phyloP scores from a whole-genome alignment of 176 grass and related monocot genomes.

The Aegilops longissima region DNA sequence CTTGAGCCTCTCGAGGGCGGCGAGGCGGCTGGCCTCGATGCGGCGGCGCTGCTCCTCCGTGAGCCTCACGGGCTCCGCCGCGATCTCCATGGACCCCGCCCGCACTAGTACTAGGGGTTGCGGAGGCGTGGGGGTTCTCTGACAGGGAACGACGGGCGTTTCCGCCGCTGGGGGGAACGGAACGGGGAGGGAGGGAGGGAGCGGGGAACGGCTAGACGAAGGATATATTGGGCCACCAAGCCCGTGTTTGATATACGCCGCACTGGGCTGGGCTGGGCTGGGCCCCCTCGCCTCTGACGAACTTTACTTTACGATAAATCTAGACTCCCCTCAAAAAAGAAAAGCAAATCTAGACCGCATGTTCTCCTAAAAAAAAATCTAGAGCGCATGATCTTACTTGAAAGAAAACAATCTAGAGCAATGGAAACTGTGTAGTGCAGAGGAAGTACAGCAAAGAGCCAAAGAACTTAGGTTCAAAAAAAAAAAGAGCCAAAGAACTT shows the following conservation, averaged over 20 bases:
- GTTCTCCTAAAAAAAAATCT: too few species aligned
- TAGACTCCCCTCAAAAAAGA: too few species aligned
- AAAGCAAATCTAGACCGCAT: too few species aligned
- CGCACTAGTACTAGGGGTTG: background rate
- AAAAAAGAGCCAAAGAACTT: too few species aligned
- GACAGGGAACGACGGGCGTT: background rate
- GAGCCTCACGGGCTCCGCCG: constrained; percentile 44
- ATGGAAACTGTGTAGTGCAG: too few species aligned
- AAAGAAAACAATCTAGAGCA: too few species aligned
- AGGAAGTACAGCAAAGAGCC: too few species aligned
- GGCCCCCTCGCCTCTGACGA: too few species aligned
- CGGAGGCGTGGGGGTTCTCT: background rate
- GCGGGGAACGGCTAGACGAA: background rate
- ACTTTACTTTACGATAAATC: too few species aligned
- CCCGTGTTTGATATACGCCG: background rate
- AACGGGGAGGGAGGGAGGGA: background rate
- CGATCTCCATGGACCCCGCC: background rate
- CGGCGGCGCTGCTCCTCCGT: constrained; percentile 78
- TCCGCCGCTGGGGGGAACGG: background rate
- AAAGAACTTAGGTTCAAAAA: too few species aligned
- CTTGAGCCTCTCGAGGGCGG: constrained; percentile 84
- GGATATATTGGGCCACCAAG: background rate
- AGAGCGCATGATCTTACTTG: too few species aligned
- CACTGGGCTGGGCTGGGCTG: too few species aligned
- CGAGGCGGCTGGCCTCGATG: constrained; percentile 76